Percentiles rank a stretch among this genome's conserved stretches.
phyloP scores from a whole-genome alignment of 176 grass and related monocot genomes.

The Puccinellia tenuiflora region DNA sequence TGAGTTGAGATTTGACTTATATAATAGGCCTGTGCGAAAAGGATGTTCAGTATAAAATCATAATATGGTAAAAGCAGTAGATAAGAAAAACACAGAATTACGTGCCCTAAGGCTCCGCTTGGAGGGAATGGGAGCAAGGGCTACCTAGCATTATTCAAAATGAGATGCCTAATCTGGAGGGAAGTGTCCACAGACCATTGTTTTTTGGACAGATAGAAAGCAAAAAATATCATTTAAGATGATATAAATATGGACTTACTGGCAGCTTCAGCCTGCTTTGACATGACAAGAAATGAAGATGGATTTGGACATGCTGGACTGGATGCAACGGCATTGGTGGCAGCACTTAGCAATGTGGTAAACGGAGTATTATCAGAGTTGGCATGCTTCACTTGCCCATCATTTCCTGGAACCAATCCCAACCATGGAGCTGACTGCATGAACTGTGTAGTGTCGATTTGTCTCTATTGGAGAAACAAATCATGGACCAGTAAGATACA shows the following conservation, averaged over 20 bases:
- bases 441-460: constrained; percentile 84
- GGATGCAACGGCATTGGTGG: constrained; percentile 57
- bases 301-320: constrained; percentile 82
- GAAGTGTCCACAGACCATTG: not conserved
- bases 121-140: not conserved
- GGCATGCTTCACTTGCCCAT: constrained; percentile 70
- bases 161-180: not conserved
- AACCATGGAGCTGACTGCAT: constrained; percentile 91
- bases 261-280: constrained; percentile 99
- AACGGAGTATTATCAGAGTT: constrained; percentile 64
- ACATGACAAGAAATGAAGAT: constrained; percentile 87
- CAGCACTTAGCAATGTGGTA: constrained; percentile 57
- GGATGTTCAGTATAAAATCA: not conserved
- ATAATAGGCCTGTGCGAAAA: constrained; percentile 57
- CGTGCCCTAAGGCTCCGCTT: not conserved
- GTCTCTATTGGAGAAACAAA: constrained; percentile 64
- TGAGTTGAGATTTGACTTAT: constrained; percentile 76
- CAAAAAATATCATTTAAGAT: not conserved
- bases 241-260: constrained; percentile 54
- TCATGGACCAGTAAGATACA: not conserved
- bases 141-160: constrained; percentile 5
- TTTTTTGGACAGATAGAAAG: not conserved
- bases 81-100: not conserved
- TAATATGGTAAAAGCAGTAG: not conserved
- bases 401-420: constrained; percentile 76